Conservation (phyloP, 371 early-diverging fungal genomes). For the Mortierella sp. region DNA sequence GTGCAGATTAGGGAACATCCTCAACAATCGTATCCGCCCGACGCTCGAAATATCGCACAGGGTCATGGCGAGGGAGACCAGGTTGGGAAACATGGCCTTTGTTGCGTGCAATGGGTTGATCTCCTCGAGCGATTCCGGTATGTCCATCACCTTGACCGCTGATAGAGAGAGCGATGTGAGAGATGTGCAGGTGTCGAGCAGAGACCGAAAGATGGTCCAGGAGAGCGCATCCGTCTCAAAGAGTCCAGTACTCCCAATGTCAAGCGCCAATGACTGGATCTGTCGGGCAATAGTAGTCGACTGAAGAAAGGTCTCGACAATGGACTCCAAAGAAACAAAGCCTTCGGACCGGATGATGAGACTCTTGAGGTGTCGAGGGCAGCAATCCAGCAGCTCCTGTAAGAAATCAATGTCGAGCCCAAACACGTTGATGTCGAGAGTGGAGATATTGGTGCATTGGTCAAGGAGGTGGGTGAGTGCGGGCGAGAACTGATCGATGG, state of each 20-base stretch:
- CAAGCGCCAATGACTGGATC: slow-evolving; percentile 18
- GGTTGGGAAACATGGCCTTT: slow-evolving; percentile 27
- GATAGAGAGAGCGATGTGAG: slow-evolving; percentile 20
- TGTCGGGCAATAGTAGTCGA: neutral
- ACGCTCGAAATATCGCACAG: slow-evolving; percentile 30
- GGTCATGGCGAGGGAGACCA: slow-evolving; percentile 12
- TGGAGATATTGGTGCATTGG: slow-evolving; percentile 6
- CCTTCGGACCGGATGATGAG: slow-evolving; percentile 29
- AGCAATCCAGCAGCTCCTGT: neutral
- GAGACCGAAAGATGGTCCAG: slow-evolving; percentile 22
- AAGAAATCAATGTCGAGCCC: slow-evolving; percentile 30
- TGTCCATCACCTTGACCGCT: slow-evolving; percentile 27
- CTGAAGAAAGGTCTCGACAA: slow-evolving; percentile 16
- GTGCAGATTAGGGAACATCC: slow-evolving; percentile 29
- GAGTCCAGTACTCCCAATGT: slow-evolving; percentile 28
- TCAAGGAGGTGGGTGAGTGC: slow-evolving; percentile 10
- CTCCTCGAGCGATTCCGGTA: slow-evolving; percentile 25
- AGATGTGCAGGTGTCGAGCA: slow-evolving; percentile 15
- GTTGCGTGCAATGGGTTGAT: slow-evolving; percentile 27
- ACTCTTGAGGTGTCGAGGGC: neutral
- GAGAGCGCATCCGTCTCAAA: slow-evolving; percentile 29
- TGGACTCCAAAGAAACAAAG: slow-evolving; percentile 27
- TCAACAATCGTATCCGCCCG: slow-evolving; percentile 22
- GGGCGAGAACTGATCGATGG: slow-evolving; percentile 27
- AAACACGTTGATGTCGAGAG: slow-evolving; percentile 16